Base-by-base conservation (phyloP, 768 basidiomycete genomes). In the Crassisporium funariophilum region DNA sequence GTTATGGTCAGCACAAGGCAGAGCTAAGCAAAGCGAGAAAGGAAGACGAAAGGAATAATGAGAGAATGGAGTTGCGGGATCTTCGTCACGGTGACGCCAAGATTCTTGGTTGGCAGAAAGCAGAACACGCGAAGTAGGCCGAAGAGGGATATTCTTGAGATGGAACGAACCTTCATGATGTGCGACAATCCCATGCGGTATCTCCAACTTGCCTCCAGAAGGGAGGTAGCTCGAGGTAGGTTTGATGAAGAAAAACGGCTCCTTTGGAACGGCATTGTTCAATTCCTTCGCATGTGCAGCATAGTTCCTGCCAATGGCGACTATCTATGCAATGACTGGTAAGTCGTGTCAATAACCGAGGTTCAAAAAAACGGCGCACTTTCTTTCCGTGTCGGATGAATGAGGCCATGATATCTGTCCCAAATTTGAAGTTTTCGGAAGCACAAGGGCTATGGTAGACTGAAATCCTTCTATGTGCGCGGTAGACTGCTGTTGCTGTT, bases 211-310 rank as follows among this genome's bases (percentile, higher is more conserved):
- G 1, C 90, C 92, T 0, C 89, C 90, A 12, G 82, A 81, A 16
- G 73, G 59, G 17, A 98, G 60, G 61, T 95, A 98, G 61, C 88
- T 91, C 10, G 87, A 84, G 4, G 97, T 98, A 6, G 95, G 97
- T 69, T 99, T 99, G 20, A 98, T 71, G 75, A 99, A 99, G 79
- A 98, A 95, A 77, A 99, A 98, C 0, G 97, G 97, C 62, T 98
- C 95, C 63, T 84, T 89, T 0, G 95, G 95, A 4, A 86, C 70
- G 4, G 87, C 72, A 63, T 98, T 98, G 60, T 84, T 86, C 25
- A 98, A 78, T 62, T 99, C 97, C 67, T 89, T 92, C 64, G 86
- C 85, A 56, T 97, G 95, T 24, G 89, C 89, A 4, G 79, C 82
- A 65, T 95, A 97, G 73, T 97, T 98, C 49, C 95, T 82, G 24